Conservation (phyloP, 345 rosid species). For the Citrus australasica region DNA sequence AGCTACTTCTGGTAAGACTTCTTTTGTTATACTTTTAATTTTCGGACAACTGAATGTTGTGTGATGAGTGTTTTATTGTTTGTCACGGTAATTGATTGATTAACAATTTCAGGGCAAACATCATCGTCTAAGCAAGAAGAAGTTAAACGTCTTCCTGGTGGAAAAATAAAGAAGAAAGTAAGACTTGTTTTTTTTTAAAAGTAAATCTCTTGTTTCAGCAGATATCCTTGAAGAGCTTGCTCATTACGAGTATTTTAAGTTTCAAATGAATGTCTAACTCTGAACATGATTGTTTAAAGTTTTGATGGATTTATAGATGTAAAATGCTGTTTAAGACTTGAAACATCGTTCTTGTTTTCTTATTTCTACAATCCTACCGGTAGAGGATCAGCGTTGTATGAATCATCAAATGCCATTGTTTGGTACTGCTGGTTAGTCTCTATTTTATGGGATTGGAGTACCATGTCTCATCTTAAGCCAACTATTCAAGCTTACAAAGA, state of each 20-base stretch:
- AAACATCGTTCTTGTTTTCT: neutral
- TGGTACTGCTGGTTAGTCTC: neutral
- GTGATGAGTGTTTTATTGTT: neutral
- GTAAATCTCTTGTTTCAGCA: neutral
- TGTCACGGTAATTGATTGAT: neutral
- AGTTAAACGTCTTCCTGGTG: conserved; percentile 93
- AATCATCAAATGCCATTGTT: neutral
- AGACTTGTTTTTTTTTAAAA: neutral
- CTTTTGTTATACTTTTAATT: neutral
- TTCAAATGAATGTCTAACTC: neutral
- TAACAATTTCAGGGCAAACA: conserved; percentile 30
- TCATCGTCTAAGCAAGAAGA: conserved; percentile 60
- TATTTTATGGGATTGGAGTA: neutral
- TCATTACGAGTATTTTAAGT: neutral
- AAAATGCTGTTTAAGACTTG: neutral
- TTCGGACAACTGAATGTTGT: neutral
- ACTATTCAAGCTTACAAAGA: neutral
- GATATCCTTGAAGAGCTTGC: neutral
- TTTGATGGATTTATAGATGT: neutral
- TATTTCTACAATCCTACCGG: neutral
- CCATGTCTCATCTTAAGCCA: neutral
- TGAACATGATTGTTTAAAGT: neutral
- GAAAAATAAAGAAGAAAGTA: conserved; percentile 93
- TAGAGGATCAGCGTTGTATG: neutral
- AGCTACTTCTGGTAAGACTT: conserved; percentile 28